Base-by-base conservation (phyloP, 768 basidiomycete genomes). In the Mycena albidolilacea region DNA sequence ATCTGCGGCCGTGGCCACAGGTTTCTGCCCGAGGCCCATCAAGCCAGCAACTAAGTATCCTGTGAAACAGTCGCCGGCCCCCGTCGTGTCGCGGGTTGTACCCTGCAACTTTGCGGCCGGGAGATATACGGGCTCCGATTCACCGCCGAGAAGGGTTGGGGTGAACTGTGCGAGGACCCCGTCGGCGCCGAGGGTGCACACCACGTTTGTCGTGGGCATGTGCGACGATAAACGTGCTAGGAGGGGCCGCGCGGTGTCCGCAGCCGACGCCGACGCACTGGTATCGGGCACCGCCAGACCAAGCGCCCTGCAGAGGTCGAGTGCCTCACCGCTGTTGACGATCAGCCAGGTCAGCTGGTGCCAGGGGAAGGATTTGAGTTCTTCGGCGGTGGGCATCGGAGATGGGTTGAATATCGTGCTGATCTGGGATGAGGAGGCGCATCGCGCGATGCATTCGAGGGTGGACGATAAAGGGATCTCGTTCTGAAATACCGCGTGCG, bases 21-120 rank as follows among this genome's bases (percentile, higher is more conserved):
- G 30, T 38, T 23, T 79, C 68, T 0, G 78, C 83, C 62, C 77
- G 0, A 78, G 50, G 46, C 82, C 79, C 90, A 91, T 90, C 50
- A 92, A 80, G 0, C 87, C 89, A 14, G 85, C 82, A 15, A 90
- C 87, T 73, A 91, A 84, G 75, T 90, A 92, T 14, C 91, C 91
- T 0, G 90, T 85, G 77, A 91, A 91, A 71, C 90, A 90, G 74
- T 92, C 91, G 0, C 91, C 91, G 0, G 91, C 91, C 11, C 91
- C 91, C 0, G 91, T 92, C 3, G 90, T 91, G 76, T 92, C 90
- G 17, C 80, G 77, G 6, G 83, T 81, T 0, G 78, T 74, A 5
- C 84, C 87, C 44, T 82, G 71, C 15, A 91, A 78, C 57, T 78
- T 79, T 2, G 86, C 86, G 6, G 90, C 90, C 1, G 88, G 89